phyloP scores from a whole-genome alignment of 495 filamentous ascomycete genomes.

The Glarea lozoyensis region DNA sequence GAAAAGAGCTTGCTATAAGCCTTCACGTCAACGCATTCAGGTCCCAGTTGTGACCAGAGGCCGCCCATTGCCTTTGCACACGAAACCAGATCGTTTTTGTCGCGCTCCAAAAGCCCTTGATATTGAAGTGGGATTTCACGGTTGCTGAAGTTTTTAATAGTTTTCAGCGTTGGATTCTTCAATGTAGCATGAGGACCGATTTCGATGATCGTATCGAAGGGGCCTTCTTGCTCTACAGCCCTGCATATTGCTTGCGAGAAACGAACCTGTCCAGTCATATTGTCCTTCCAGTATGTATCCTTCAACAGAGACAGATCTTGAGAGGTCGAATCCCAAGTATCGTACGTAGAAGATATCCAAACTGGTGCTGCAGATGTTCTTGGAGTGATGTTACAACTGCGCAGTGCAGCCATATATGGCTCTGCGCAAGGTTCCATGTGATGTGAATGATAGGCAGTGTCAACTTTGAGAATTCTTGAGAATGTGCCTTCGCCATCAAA shows the following conservation, averaged over 20 bases:
- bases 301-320: not conserved
- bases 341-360: no score
- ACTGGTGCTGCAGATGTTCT: no score
- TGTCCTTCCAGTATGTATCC: conserved; percentile 48
- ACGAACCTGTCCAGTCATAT: conserved; percentile 46
- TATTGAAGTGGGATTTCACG: conserved; percentile 20
- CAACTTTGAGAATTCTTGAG: conserved; percentile 29
- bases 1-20: not conserved
- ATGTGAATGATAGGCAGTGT: conserved; percentile 52
- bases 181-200: conserved; percentile 29
- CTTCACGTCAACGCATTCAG: not conserved
- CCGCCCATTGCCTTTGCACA: conserved; percentile 25
- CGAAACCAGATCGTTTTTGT: conserved; percentile 19
- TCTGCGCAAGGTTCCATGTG: conserved; percentile 38
- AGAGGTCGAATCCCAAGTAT: no score
- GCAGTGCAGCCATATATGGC: conserved; percentile 28
- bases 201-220: conserved; percentile 28
- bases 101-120: conserved; percentile 17
- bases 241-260: conserved; percentile 40
- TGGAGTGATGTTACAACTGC: no score
- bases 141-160: conserved; percentile 3
- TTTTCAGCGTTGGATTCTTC: conserved; percentile 27
- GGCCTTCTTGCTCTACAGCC: conserved; percentile 1
- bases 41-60: conserved; percentile 22
- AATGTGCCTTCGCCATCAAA: conserved; percentile 37